Evolutionary conservation across 805 yeast species (phyloP).

Genomic region (Cyberlindnera bimundalis): DNA sequence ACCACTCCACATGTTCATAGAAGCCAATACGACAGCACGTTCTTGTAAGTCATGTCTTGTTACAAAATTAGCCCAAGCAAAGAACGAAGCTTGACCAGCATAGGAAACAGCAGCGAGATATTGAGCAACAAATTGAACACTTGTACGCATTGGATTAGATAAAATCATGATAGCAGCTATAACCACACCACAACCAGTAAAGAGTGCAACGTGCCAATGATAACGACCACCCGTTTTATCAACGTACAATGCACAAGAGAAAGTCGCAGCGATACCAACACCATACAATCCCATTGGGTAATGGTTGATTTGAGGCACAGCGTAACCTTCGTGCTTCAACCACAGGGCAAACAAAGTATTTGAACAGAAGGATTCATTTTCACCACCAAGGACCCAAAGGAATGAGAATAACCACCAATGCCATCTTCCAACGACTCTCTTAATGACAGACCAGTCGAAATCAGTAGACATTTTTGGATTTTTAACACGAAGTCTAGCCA

Average conservation of each 20-base stretch:
- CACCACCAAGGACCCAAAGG: slow-evolving; percentile 52
- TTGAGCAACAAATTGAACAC: slow-evolving; percentile 49
- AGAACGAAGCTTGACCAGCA: slow-evolving; percentile 58
- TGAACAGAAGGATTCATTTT: slow-evolving; percentile 44
- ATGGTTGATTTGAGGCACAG: slow-evolving; percentile 45
- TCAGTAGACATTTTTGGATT: slow-evolving; percentile 33
- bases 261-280: slow-evolving; percentile 46
- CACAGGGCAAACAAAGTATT: slow-evolving; percentile 49
- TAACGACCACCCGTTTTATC: slow-evolving; percentile 39
- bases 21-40: slow-evolving; percentile 60
- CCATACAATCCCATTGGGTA: slow-evolving; percentile 54
- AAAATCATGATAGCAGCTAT: slow-evolving; percentile 45
- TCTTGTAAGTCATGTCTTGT: slow-evolving; percentile 58
- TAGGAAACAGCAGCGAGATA: slow-evolving; percentile 51
- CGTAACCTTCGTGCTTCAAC: slow-evolving; percentile 37
- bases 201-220: slow-evolving; percentile 50
- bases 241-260: slow-evolving; percentile 41
- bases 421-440: slow-evolving; percentile 50
- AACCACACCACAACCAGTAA: slow-evolving; percentile 40
- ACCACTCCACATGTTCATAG: slow-evolving; percentile 63
- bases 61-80: slow-evolving; percentile 62
- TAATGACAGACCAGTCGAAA: slow-evolving; percentile 35
- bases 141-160: slow-evolving; percentile 37
- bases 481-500: slow-evolving; percentile 43
- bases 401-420: slow-evolving; percentile 53